Percentiles rank a stretch among this genome's conserved stretches.
phyloP scores from a whole-genome alignment of 257 asterid genomes.

The Solanum infundibuliforme region DNA sequence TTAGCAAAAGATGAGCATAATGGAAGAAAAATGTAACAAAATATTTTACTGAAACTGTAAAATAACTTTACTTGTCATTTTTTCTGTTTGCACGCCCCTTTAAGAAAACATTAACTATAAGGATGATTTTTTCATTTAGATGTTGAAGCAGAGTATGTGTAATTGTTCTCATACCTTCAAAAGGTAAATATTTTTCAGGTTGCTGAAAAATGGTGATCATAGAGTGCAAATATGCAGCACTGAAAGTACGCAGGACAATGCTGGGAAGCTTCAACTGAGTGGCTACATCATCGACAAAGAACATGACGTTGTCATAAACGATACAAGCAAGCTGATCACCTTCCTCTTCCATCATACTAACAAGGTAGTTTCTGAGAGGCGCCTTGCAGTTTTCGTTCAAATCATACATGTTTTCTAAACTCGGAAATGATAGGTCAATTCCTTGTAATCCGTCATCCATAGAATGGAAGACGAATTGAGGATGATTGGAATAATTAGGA shows the following conservation, averaged over 20 bases:
- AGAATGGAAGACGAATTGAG: constrained; percentile 21
- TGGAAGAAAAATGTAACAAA: background rate
- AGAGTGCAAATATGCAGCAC: constrained; percentile 23
- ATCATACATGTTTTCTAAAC: background rate
- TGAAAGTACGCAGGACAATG: constrained; percentile 25
- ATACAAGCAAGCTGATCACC: constrained; percentile 18
- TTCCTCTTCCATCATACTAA: constrained; percentile 1
- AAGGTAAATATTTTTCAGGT: constrained; percentile 10
- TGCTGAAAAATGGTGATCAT: constrained; percentile 11
- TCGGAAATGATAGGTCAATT: background rate
- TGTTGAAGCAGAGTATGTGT: background rate
- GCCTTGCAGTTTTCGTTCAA: constrained; percentile 26
- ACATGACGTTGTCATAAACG: constrained; percentile 33
- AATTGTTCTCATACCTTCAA: constrained; percentile 7
- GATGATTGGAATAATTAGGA: constrained; percentile 29
- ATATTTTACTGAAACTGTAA: too few relatives aligned
- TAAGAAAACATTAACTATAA: too few relatives aligned
- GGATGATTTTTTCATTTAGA: background rate
- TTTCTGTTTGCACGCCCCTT: too few relatives aligned
- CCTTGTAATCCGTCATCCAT: constrained; percentile 7
- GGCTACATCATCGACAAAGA: constrained; percentile 30
- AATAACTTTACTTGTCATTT: too few relatives aligned
- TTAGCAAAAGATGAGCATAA: background rate
- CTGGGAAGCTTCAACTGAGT: constrained; percentile 23
- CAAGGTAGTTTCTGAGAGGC: constrained; percentile 19